Evolutionary conservation across 2,329 filamentous ascomycete species (phyloP), one percentile per base, ranked within the genome.

Genomic region (Cucurbitaria berberidis): DNA sequence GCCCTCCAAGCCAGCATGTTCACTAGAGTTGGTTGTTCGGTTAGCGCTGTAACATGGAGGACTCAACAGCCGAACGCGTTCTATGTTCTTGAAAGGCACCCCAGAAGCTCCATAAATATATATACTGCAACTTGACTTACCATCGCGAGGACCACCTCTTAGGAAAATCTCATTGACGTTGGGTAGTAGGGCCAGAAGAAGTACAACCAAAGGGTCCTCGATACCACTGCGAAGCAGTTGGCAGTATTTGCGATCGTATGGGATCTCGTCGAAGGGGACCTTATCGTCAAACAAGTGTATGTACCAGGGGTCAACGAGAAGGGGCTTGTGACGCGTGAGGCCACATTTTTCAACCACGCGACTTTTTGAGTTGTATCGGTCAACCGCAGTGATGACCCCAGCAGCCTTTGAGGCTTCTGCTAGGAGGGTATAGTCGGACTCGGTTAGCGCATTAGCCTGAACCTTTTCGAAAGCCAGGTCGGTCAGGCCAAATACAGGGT

Each of bases 191-290:
- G 29, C 29, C 22, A 45, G 26, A 11, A 45, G 34, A 15, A 45
- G 42, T 18, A 36, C 32, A 11, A 39, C 44, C 6, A 47, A 22
- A 21, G 26, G 11, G 24, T 38, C 44, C 16, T 39, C 32, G 21
- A 38, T 27, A 3, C 35, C 34, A 47, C 32, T 32, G 15, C 35
- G 22, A 9, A 55, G 22, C n/a, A 36, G n/a, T 8, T 56, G 48
- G 26, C 53, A 56, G 41, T 49, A 56, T 26, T 40, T 56, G 18
- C n/a, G 16, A 38, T 53, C 49, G 29, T 53, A 49, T 6, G 49
- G 21, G 8, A 36, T n/a, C 34, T 18, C 15, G 8, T 8, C 15
- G 3, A 8, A 35, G 24, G 21, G 11, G 22, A 30, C 26, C 10
- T 44, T 9, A 24, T 4, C n/a, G 45, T 44, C 13, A 27, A 36